Percentiles rank a stretch among this genome's conserved stretches.
These are phyloP conservation scores for Pichia sp. DNA, from an alignment of 1,139 yeast species.

Conservation along the genomic window DNA sequence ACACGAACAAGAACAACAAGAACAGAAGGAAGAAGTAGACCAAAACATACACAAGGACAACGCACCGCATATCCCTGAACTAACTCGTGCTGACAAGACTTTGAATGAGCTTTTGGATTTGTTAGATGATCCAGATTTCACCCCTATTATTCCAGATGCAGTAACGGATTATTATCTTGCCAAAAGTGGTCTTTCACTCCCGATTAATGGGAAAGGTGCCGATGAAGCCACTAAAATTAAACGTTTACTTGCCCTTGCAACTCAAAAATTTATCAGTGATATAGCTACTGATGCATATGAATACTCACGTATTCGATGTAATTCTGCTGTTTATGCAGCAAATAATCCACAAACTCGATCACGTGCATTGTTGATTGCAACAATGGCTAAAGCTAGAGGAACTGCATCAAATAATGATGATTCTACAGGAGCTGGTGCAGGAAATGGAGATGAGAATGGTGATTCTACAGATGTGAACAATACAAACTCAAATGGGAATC, in stretches of 20 bases:
- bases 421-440: constrained; percentile 2
- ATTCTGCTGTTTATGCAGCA: constrained; percentile 76
- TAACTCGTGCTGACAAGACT: constrained; percentile 80
- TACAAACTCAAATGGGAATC: constrained; percentile 5
- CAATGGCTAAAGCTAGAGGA: constrained; percentile 24
- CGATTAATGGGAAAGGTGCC: constrained; percentile 37
- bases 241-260: constrained; percentile 83
- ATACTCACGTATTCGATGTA: constrained; percentile 81
- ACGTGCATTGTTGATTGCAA: constrained; percentile 56
- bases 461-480: constrained; percentile 2
- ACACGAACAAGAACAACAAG: neutral
- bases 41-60: no score
- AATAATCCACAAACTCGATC: constrained; percentile 86
- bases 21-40: constrained; percentile 28
- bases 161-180: constrained; percentile 93
- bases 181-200: constrained; percentile 78
- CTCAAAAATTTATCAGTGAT: constrained; percentile 91
- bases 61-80: no score
- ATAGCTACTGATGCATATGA: constrained; percentile 97
- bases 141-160: constrained; percentile 96
- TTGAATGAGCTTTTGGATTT: constrained; percentile 76
- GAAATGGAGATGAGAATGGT: constrained; percentile 14
- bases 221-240: constrained; percentile 51
- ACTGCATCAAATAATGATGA: neutral
- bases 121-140: constrained; percentile 90